Evolutionary conservation across 148 eudicot genomes (phyloP).

Genomic region (Fagopyrum esculentum): DNA sequence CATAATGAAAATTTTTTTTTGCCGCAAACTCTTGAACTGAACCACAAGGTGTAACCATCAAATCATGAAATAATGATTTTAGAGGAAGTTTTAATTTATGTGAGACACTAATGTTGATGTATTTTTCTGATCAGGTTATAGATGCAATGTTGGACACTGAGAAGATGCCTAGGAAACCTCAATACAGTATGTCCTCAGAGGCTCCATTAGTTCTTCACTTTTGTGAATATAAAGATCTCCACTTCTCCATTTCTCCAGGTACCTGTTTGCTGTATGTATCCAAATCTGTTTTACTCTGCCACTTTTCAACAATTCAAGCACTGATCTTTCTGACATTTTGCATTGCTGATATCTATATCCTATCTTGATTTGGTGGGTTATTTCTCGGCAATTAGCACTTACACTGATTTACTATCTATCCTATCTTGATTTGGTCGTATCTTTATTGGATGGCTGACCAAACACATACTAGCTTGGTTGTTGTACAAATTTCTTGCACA

Average conservation of each 20-base stretch:
- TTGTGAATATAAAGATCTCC: constrained; percentile 73
- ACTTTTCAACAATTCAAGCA: neutral
- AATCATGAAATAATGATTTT: neutral
- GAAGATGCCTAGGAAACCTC: constrained; percentile 76
- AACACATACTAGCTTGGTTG: no score
- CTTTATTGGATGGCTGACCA: neutral
- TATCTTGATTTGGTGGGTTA: constrained; percentile 3
- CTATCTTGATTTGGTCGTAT: neutral
- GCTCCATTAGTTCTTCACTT: constrained; percentile 82
- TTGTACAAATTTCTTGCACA: neutral
- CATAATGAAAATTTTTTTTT: neutral
- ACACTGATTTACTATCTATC: neutral
- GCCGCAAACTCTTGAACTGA: neutral
- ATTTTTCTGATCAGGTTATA: constrained; percentile 41
- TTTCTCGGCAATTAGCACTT: neutral
- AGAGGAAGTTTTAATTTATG: neutral
- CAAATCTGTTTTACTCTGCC: neutral
- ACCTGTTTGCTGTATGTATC: constrained; percentile 7
- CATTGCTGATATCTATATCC: neutral
- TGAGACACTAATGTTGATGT: neutral
- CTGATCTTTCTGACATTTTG: neutral
- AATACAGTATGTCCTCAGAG: constrained; percentile 78
- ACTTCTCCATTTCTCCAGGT: constrained; percentile 69
- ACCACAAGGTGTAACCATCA: neutral
- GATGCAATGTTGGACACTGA: constrained; percentile 73